A percentile compares a stretch with the other conserved stretches of the same genome.
phyloP scores from a whole-genome alignment of 1,284 basidiomycete genomes.

The Irpex sp. region DNA sequence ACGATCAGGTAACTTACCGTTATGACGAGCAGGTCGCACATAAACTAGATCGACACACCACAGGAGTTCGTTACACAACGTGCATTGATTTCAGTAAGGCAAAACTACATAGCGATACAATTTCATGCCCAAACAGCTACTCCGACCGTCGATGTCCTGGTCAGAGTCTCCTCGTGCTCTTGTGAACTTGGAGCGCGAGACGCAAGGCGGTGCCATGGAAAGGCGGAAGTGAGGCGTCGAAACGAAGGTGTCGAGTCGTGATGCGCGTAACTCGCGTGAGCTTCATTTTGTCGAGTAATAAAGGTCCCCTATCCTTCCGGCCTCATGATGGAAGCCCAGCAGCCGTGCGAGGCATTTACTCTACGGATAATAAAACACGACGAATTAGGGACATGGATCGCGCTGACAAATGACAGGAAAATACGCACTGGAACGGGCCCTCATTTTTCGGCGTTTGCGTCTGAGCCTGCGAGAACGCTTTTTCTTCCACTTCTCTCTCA shows the following conservation, averaged over 20 bases:
- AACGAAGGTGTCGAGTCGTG: neutral
- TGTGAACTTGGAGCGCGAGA: slow-evolving; percentile 6
- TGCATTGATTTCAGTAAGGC: neutral
- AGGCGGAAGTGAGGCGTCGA: neutral
- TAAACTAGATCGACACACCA: neutral
- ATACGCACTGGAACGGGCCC: slow-evolving; percentile 81
- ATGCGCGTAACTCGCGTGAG: neutral
- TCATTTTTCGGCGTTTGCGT: slow-evolving; percentile 89
- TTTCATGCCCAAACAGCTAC: slow-evolving; percentile 11
- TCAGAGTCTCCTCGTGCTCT: slow-evolving; percentile 9
- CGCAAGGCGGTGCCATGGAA: slow-evolving; percentile 11
- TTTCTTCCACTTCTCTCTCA: slow-evolving; percentile 94
- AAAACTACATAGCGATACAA: slow-evolving; percentile 8
- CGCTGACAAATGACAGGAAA: neutral
- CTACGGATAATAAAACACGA: slow-evolving; percentile 18
- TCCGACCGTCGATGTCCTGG: slow-evolving; percentile 3
- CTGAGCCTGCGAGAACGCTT: slow-evolving; percentile 85
- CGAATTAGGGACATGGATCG: neutral
- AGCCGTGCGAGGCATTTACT: slow-evolving; percentile 30
- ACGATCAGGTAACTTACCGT: neutral
- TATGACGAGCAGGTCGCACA: neutral
- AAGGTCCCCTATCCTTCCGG: neutral
- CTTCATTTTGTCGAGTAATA: neutral
- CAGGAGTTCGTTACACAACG: neutral
- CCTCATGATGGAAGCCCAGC: slow-evolving; percentile 25